Evolutionary conservation across 108 stramenopile genomes (phyloP).

Genomic region (Pseudonitzschia pungens): DNA sequence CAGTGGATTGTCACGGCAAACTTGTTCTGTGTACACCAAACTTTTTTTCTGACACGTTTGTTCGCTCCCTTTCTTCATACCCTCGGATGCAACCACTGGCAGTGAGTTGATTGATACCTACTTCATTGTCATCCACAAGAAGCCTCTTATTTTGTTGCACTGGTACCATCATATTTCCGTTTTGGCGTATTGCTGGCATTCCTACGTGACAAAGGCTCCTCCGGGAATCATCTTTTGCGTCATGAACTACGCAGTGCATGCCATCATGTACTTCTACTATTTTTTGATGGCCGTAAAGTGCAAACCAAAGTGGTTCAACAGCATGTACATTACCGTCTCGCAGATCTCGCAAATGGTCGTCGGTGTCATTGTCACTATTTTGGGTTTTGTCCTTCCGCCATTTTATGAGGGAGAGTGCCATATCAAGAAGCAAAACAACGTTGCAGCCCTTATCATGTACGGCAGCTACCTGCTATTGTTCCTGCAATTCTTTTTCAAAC

Average conservation of each 20-base stretch:
- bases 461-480: conserved; percentile 87
- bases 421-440: conserved; percentile 72
- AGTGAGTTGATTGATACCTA: conserved; percentile 95
- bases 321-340: conserved; percentile 83
- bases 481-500: conserved; percentile 83
- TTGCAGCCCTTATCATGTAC: conserved; percentile 90
- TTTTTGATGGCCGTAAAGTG: conserved; percentile 87
- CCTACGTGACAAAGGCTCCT: conserved; percentile 87
- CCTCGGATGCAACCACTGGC: neutral
- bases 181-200: conserved; percentile 96
- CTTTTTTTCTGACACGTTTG: neutral
- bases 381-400: conserved; percentile 64
- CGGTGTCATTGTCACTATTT: conserved; percentile 74
- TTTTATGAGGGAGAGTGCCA: conserved; percentile 20
- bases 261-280: conserved; percentile 99
- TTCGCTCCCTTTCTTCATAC: too few species aligned
- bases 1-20: too few species aligned
- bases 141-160: conserved; percentile 94
- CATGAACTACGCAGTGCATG: conserved; percentile 99
- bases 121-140: conserved; percentile 97
- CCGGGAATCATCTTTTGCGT: conserved; percentile 95
- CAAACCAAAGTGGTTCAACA: conserved; percentile 82
- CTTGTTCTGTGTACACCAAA: too few species aligned
- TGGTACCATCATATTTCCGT: conserved; percentile 99
- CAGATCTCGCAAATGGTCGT: conserved; percentile 96